Evolutionary conservation across 2,329 filamentous ascomycete genomes (phyloP).

Genomic region (Paraconiothyrium brasiliense): DNA sequence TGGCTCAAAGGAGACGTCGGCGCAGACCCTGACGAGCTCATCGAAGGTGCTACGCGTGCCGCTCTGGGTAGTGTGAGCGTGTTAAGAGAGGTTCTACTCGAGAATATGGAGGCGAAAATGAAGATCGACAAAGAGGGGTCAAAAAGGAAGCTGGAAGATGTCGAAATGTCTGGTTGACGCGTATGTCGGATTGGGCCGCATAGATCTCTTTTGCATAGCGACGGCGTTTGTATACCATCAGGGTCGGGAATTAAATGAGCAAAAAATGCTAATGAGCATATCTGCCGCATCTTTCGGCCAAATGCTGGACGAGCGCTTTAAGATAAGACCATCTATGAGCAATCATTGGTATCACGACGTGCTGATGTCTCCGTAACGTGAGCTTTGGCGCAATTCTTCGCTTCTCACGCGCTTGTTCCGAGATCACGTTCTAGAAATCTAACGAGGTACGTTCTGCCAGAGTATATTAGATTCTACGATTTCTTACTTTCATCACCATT

Average conservation of each 20-base stretch:
- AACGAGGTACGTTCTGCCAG: no score
- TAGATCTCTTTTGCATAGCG: slow-evolving; percentile 18
- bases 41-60: slow-evolving; percentile 71
- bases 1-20: slow-evolving; percentile 84
- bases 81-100: slow-evolving; percentile 68
- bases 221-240: slow-evolving; percentile 20
- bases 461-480: background rate
- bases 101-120: slow-evolving; percentile 52
- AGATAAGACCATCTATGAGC: background rate
- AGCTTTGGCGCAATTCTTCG: no score
- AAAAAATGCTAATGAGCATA: background rate
- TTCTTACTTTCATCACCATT: background rate
- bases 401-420: background rate
- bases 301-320: background rate
- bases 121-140: slow-evolving; percentile 29
- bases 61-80: slow-evolving; percentile 68
- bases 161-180: slow-evolving; percentile 46
- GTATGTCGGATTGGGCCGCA: background rate
- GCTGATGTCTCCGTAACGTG: background rate
- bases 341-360: background rate
- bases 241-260: background rate
- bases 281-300: no score
- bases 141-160: slow-evolving; percentile 38
- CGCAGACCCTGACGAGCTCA: slow-evolving; percentile 60
- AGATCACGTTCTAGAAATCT: background rate